Conservation (phyloP, 129 eudicot genomes). For the Solidago caesia region DNA sequence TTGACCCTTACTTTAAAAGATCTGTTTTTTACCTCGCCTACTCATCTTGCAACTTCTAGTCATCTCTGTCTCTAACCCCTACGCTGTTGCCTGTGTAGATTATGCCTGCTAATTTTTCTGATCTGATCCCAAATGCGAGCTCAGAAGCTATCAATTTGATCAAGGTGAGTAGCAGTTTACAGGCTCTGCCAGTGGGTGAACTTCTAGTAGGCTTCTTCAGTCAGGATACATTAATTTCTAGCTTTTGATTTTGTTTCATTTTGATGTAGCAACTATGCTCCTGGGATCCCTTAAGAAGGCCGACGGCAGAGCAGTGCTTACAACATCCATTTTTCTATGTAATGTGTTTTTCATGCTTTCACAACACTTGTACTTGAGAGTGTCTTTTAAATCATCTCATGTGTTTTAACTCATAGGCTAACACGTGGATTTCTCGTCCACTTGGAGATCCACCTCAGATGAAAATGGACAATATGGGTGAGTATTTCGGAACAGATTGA, state of each 20-base stretch:
- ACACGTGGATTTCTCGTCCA: slow-evolving; percentile 64
- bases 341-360: slow-evolving; percentile 33
- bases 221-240: slow-evolving; percentile 10
- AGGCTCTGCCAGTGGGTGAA: not conserved
- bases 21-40: too few relatives aligned
- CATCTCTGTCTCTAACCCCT: not conserved
- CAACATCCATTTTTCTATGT: slow-evolving; percentile 92
- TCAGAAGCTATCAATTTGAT: slow-evolving; percentile 84
- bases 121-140: slow-evolving; percentile 80
- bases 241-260: slow-evolving; percentile 11
- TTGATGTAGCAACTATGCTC: slow-evolving; percentile 69
- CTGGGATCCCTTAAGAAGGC: slow-evolving; percentile 92
- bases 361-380: not conserved
- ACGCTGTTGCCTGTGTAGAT: slow-evolving; percentile 44
- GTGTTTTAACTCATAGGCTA: slow-evolving; percentile 45
- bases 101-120: slow-evolving; percentile 67
- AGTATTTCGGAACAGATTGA: slow-evolving; percentile 16
- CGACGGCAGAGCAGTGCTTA: slow-evolving; percentile 86
- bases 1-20: too few relatives aligned
- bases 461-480: slow-evolving; percentile 47
- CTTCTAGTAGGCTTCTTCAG: slow-evolving; percentile 16
- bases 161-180: slow-evolving; percentile 44
- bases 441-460: slow-evolving; percentile 66
- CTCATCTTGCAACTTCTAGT: too few relatives aligned
- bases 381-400: slow-evolving; percentile 32